Evolutionary conservation across 768 basidiomycete species (phyloP).

Genomic region (Russula vinacea): DNA sequence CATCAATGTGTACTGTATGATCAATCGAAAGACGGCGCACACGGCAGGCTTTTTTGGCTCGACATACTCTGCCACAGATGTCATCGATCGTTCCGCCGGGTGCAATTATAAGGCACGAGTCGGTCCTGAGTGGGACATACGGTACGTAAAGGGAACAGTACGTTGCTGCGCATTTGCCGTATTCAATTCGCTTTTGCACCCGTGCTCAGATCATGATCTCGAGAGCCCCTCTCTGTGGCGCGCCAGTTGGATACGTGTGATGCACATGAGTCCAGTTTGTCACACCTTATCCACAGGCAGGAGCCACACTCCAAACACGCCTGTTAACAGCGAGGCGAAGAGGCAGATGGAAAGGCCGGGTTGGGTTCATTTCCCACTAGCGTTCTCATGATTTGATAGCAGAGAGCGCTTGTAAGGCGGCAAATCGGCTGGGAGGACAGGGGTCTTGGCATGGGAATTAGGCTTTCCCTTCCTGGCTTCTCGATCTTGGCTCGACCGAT

Average conservation of each 20-base stretch:
- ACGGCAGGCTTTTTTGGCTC: too few relatives aligned
- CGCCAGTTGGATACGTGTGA: neutral
- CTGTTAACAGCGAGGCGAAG: neutral
- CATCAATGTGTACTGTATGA: too few relatives aligned
- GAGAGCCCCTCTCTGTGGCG: too few relatives aligned
- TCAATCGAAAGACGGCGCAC: too few relatives aligned
- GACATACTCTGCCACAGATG: neutral
- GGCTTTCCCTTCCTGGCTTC: neutral
- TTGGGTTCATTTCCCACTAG: neutral
- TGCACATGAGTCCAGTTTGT: neutral
- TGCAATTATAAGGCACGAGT: neutral
- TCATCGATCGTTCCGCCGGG: neutral
- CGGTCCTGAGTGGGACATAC: neutral
- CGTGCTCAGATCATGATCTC: neutral
- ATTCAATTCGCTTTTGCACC: neutral
- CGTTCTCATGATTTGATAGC: neutral
- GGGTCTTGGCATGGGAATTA: neutral
- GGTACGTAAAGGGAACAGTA: neutral
- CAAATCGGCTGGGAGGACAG: neutral
- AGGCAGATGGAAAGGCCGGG: neutral
- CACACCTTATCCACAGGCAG: neutral
- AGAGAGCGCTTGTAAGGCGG: neutral
- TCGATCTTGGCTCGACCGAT: neutral
- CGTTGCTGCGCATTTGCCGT: slow-evolving; percentile 17
- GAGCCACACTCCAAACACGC: neutral